Evolutionary conservation across 495 filamentous ascomycete species (phyloP).

Genomic region (Hypomontagnella submonticulosa): DNA sequence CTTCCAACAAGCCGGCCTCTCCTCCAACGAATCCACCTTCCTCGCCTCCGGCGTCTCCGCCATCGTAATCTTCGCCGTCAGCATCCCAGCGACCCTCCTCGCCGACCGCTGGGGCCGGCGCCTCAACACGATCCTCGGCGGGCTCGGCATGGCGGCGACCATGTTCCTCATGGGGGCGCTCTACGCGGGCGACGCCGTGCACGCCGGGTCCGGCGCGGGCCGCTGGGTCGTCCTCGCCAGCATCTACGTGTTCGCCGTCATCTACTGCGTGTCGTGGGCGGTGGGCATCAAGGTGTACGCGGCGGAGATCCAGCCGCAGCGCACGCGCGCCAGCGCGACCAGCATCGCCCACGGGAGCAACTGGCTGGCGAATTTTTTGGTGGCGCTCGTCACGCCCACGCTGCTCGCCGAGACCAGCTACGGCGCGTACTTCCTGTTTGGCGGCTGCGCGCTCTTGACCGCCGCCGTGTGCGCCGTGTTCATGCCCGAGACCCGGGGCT

Average conservation of each 20-base stretch:
- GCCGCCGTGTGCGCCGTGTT: constrained; percentile 62
- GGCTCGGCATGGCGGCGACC: constrained; percentile 50
- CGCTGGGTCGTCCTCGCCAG: constrained; percentile 67
- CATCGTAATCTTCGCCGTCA: constrained; percentile 60
- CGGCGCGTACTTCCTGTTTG: constrained; percentile 72
- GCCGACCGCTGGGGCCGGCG: constrained; percentile 73
- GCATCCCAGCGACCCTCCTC: constrained; percentile 63
- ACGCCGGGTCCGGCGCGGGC: constrained; percentile 55
- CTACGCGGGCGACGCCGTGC: constrained; percentile 62
- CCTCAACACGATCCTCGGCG: constrained; percentile 65
- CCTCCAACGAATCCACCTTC: constrained; percentile 55
- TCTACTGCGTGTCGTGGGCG: constrained; percentile 61
- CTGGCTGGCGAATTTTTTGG: constrained; percentile 64
- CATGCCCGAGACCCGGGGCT: constrained; percentile 72
- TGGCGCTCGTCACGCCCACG: constrained; percentile 72
- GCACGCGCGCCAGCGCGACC: constrained; percentile 63
- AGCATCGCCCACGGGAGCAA: constrained; percentile 55
- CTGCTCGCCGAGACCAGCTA: constrained; percentile 65
- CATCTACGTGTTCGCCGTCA: constrained; percentile 58
- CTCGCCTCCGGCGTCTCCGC: constrained; percentile 65
- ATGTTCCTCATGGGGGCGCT: constrained; percentile 56
- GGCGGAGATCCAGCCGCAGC: constrained; percentile 66
- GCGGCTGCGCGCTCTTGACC: constrained; percentile 58
- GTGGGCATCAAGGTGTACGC: constrained; percentile 65
- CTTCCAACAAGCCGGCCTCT: constrained; percentile 63